Evolutionary conservation across 352 stramenopile genomes (phyloP).

Genomic region (Globisporangium nagaii): DNA sequence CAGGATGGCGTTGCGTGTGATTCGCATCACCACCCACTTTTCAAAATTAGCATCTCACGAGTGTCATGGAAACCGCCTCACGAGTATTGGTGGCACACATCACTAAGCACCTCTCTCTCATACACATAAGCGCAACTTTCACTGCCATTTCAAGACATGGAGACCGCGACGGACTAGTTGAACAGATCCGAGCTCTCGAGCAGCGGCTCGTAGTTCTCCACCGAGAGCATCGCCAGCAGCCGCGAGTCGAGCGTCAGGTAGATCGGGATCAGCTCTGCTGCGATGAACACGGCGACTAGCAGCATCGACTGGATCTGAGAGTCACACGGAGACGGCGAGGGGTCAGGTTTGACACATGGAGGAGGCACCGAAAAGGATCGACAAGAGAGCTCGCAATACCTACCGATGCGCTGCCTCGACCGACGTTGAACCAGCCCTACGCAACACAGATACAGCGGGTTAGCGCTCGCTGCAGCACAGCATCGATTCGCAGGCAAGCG

Average conservation of each 20-base stretch:
- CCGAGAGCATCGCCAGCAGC: slow-evolving; percentile 71
- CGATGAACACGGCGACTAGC: slow-evolving; percentile 74
- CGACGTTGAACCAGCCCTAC: slow-evolving; percentile 82
- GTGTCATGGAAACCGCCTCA: background rate
- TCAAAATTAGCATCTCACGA: background rate
- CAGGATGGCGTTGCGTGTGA: background rate
- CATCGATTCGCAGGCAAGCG: background rate
- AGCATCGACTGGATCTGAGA: slow-evolving; percentile 75
- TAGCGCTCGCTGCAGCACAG: too few relatives aligned
- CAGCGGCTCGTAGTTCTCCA: slow-evolving; percentile 75
- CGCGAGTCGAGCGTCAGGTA: slow-evolving; percentile 74
- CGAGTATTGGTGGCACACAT: too few relatives aligned
- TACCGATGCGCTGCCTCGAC: slow-evolving; percentile 64
- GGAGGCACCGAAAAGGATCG: background rate
- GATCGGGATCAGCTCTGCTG: slow-evolving; percentile 70
- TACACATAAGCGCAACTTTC: background rate
- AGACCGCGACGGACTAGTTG: slow-evolving; percentile 17
- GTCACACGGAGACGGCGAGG: background rate
- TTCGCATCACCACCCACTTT: background rate
- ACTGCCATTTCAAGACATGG: background rate
- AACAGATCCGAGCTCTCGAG: slow-evolving; percentile 60
- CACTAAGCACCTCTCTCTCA: too few relatives aligned
- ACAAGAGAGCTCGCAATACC: too few relatives aligned
- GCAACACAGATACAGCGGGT: too few relatives aligned
- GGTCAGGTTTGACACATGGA: background rate